Evolutionary conservation across 768 basidiomycete genomes (phyloP), one percentile per base, ranked within the genome.

Genomic region (Pulveroboletus sp.): DNA sequence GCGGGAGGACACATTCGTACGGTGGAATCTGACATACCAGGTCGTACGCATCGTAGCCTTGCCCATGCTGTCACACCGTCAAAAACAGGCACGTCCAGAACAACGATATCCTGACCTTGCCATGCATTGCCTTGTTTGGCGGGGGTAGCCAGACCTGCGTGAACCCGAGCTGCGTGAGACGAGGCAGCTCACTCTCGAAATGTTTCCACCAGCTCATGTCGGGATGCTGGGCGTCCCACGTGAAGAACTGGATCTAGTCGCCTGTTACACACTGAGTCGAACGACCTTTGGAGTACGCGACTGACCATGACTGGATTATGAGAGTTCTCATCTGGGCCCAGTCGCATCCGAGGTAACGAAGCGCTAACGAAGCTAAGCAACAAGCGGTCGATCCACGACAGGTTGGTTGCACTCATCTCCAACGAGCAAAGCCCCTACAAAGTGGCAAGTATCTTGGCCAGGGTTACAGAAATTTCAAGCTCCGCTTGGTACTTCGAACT

Each of bases 21-120:
- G 3, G 14, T 3, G 10, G 10, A 26, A 7, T 3, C 8, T n/a
- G 31, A 63, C 72, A 47, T 68, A 90, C 89, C 69, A 92, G 62
- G 62, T 92, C 90, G 66, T 92, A 92, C 2, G 86, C 89, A 64
- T 92, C 89, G 57, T 92, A 92, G 26, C 89, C 89, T 57, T 84
- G 76, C 17, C 86, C 86, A 52, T 69, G 64, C 89, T 90, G 50
- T 26, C 18, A 39, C 17, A 37, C 35, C 1, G 36, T 50, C 47
- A 64, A 58, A 28, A 46, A 48, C 21, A 26, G 15, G 9, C 30
- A 57, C 37, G 18, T 57, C 18, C 6, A 28, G 24, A 39, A 10
- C 24, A 48, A 28, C 36, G 36, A 27, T 33, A 39, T 15, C 9
- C 5, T 4, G 26, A 85, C 87, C 60, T 74, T 76, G 47, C 72